phyloP scores from a whole-genome alignment of 768 basidiomycete genomes.

The Rhodotorula graminis region DNA sequence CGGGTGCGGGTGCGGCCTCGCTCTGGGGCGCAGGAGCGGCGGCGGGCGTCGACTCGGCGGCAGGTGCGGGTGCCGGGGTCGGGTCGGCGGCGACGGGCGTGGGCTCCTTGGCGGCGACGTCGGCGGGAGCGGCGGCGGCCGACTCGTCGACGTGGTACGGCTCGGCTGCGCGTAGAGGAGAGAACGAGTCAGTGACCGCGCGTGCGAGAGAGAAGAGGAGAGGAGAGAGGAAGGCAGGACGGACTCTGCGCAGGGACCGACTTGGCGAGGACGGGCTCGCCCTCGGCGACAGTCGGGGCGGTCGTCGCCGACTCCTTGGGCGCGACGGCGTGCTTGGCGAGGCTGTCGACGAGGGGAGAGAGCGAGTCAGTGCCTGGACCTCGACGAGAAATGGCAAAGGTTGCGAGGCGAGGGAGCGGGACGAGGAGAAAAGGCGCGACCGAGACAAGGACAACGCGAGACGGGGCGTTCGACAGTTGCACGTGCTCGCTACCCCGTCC shows the following conservation, averaged over 20 bases:
- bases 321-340: conserved; percentile 9
- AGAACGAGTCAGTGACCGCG: neutral
- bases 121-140: conserved; percentile 1
- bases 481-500: neutral
- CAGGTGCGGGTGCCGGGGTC: neutral
- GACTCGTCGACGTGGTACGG: conserved; percentile 22
- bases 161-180: neutral
- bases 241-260: conserved; percentile 11
- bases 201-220: neutral
- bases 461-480: too few relatives aligned
- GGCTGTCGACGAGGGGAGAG: neutral
- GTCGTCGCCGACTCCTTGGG: neutral
- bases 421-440: too few relatives aligned
- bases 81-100: conserved; percentile 6
- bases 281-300: neutral
- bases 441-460: too few relatives aligned
- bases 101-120: neutral
- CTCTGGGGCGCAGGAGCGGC: neutral
- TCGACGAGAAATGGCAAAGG: neutral
- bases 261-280: conserved; percentile 29
- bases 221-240: neutral
- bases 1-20: neutral
- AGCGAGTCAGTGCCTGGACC: neutral
- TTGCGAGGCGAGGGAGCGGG: neutral
- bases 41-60: neutral